Base-by-base conservation (phyloP, 2,329 filamentous ascomycete species). In the Sphaerostilbella broomeana region DNA sequence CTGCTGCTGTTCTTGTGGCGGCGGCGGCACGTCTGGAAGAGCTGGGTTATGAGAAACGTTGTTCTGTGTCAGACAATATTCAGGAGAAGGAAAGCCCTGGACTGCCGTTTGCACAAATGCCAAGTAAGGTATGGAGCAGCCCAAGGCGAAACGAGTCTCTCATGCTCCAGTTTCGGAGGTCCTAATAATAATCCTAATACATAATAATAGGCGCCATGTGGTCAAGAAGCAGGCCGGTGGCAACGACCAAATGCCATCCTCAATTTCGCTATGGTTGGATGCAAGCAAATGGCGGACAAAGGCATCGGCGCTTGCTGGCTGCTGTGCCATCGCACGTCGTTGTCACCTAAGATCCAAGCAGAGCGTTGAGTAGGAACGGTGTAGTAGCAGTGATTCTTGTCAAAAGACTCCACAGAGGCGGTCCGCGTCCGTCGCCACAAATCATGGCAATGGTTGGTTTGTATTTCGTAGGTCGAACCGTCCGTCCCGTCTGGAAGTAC, bases 151-250 rank as follows among this genome's bases (percentile, higher is more conserved):
- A n/a, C n/a, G n/a, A n/a, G n/a, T n/a, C n/a, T n/a, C n/a, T n/a
- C n/a, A n/a, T n/a, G 28, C 28, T 17, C 17, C 28, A 25, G 22
- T 25, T 12, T 25, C 8, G 22, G 22, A 25, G 22, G 8, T 9
- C 22, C 12, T 25, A 12, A 12, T 25, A 25, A 25, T 25, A 25
- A 12, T 25, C n/a, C n/a, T n/a, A n/a, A n/a, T n/a, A n/a, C n/a
- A 43, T 35, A 35, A 39, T 43, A 39, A 38, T 44, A 44, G 38
- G 38, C 42, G 42, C 42, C 37, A 30, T 37, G 38, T 37, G 42
- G 42, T 44, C 31, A 24, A 22, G 29, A 41, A 35, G 20, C 20
- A 21, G 40, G 40, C 20, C 40, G 28, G 35, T 25, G 35, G 38
- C 37, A 29, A 35, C 40, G 37, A 26, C 15, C 21, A 38, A n/a